phyloP scores from a whole-genome alignment of 192 early-diverging fungal species.

The Coemansia sp. region DNA sequence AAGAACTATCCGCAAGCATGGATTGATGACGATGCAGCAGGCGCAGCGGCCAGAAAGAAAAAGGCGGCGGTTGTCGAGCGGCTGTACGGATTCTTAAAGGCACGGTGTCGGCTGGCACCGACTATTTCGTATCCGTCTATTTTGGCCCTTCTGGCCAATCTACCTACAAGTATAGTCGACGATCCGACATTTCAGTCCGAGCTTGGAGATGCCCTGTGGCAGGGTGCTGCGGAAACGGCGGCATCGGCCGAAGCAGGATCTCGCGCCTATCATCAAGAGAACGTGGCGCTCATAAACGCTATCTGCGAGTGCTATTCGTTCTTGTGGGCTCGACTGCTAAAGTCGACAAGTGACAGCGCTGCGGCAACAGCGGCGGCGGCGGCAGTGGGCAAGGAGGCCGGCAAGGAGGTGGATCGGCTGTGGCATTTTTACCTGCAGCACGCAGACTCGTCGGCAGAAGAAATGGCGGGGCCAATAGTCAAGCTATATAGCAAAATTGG shows the following conservation, averaged over 20 bases:
- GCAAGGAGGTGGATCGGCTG: slow-evolving; percentile 34
- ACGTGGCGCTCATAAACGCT: slow-evolving; percentile 34
- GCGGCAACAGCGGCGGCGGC: neutral
- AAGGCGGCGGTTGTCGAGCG: slow-evolving; percentile 50
- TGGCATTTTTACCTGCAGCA: slow-evolving; percentile 50
- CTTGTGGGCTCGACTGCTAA: slow-evolving; percentile 38
- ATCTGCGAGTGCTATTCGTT: slow-evolving; percentile 45
- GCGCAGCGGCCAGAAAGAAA: slow-evolving; percentile 30
- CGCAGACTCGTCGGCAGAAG: slow-evolving; percentile 13
- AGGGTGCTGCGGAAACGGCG: slow-evolving; percentile 13
- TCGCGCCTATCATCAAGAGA: slow-evolving; percentile 14
- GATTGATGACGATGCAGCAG: slow-evolving; percentile 15
- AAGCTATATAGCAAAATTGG: slow-evolving; percentile 35
- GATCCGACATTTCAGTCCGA: slow-evolving; percentile 20
- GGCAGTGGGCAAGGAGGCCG: slow-evolving; percentile 27
- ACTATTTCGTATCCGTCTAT: slow-evolving; percentile 71
- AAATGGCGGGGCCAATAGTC: slow-evolving; percentile 31
- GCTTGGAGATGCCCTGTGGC: slow-evolving; percentile 39
- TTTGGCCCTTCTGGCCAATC: slow-evolving; percentile 63
- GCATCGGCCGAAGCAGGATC: neutral
- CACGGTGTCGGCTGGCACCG: slow-evolving; percentile 60
- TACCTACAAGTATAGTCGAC: slow-evolving; percentile 49
- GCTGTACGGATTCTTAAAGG: slow-evolving; percentile 65
- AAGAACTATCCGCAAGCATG: slow-evolving; percentile 65
- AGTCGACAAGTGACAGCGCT: neutral